These are phyloP conservation scores for Penicillium cinerascens DNA, from an alignment of 495 filamentous ascomycete genomes.

Conservation along the genomic window DNA sequence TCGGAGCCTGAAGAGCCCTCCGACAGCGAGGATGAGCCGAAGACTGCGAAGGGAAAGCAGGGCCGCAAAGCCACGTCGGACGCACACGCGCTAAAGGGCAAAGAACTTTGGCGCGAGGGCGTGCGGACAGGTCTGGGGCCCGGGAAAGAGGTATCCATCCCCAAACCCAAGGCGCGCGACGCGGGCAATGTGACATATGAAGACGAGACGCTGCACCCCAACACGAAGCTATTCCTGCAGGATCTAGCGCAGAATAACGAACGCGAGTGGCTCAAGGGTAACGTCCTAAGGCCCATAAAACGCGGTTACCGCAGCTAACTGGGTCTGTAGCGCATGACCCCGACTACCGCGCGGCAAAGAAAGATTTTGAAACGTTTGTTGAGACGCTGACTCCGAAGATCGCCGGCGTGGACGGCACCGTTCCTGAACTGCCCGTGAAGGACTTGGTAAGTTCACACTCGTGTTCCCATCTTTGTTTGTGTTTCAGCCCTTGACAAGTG, in stretches of 20 bases:
- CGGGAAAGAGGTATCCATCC: constrained; percentile 63
- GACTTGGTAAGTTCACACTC: constrained; percentile 55
- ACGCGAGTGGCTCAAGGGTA: constrained; percentile 77
- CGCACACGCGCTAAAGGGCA: constrained; percentile 29
- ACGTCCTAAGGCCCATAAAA: constrained; percentile 4
- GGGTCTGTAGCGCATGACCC: constrained; percentile 59
- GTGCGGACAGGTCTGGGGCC: constrained; percentile 55
- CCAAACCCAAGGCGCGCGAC: constrained; percentile 65
- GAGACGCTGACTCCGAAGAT: constrained; percentile 67
- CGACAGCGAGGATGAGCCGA: constrained; percentile 21
- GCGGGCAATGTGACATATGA: constrained; percentile 63
- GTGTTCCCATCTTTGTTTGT: not conserved
- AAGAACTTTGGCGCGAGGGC: constrained; percentile 57
- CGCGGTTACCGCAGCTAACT: constrained; percentile 8
- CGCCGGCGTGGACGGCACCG: constrained; percentile 65
- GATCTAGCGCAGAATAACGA: constrained; percentile 78
- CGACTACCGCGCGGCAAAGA: constrained; percentile 70
- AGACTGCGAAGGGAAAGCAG: constrained; percentile 18
- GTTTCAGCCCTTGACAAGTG: not conserved
- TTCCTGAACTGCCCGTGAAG: constrained; percentile 78
- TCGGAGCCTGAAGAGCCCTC: constrained; percentile 17
- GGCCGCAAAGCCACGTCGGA: constrained; percentile 1
- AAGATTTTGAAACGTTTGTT: constrained; percentile 75
- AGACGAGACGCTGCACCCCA: constrained; percentile 70
- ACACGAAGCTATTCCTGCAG: constrained; percentile 73